Conservation (phyloP, 768 basidiomycete genomes). For the Boletus coccyginus region DNA sequence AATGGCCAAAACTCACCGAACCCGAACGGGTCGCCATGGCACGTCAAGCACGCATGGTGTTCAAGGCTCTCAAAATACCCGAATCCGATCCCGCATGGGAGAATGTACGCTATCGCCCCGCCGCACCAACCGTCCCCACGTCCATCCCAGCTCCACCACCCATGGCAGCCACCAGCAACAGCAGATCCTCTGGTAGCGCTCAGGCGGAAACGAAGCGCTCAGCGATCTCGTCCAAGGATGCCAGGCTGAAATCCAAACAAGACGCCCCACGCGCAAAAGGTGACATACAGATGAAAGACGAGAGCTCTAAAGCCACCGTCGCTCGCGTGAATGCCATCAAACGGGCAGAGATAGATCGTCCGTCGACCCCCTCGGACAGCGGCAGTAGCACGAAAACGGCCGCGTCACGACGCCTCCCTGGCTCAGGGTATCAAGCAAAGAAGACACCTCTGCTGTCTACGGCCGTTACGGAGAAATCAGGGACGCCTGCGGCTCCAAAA, state of each 20-base stretch:
- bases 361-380: slow-evolving; percentile 17
- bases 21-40: slow-evolving; percentile 48
- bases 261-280: slow-evolving; percentile 31
- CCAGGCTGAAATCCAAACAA: slow-evolving; percentile 38
- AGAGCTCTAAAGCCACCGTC: slow-evolving; percentile 30
- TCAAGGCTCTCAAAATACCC: slow-evolving; percentile 52
- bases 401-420: slow-evolving; percentile 39
- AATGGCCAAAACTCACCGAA: slow-evolving; percentile 51
- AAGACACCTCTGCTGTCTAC: slow-evolving; percentile 27
- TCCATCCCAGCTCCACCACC: slow-evolving; percentile 17
- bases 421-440: slow-evolving; percentile 47
- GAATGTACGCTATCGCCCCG: slow-evolving; percentile 40
- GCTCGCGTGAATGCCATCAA: slow-evolving; percentile 32
- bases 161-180: slow-evolving; percentile 17
- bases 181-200: slow-evolving; percentile 20
- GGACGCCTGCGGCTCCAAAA: slow-evolving; percentile 21
- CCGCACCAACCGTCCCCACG: slow-evolving; percentile 10
- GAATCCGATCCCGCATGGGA: slow-evolving; percentile 64
- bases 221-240: slow-evolving; percentile 44
- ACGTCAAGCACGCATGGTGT: slow-evolving; percentile 47
- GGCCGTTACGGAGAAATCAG: slow-evolving; percentile 22
- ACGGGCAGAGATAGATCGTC: slow-evolving; percentile 23
- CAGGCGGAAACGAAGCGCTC: slow-evolving; percentile 42
- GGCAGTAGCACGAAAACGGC: slow-evolving; percentile 17
- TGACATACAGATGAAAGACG: slow-evolving; percentile 39